Evolutionary conservation across 2,329 filamentous ascomycete genomes (phyloP), one percentile per base, ranked within the genome.

Genomic region (Malbranchea zuffiana): DNA sequence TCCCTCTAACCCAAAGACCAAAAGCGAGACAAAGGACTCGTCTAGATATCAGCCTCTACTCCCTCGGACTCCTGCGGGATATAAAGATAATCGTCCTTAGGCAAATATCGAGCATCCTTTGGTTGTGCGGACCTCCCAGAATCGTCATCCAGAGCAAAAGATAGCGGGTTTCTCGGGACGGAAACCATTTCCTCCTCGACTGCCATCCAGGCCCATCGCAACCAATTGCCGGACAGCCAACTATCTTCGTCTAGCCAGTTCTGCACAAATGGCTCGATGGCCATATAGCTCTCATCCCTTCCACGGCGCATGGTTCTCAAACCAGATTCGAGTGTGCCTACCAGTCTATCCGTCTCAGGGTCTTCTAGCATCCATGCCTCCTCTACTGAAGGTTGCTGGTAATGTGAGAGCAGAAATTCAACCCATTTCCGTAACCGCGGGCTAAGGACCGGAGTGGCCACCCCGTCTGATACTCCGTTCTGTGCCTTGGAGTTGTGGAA

Each of bases 131-230:
- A 12, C 11, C 21, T 16, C 35, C n/a, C 13, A n/a, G 26, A 15
- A 11, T 26, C 39, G 10, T 40, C 47, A 10, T 42, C 40, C 11
- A 39, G 42, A 12, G 61, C 41, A 33, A 60, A 43, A 11, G 44
- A 39, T 24, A 63, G 40, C 17, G 60, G 57, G 35, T 61, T 50
- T 32, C 54, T 52, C 1, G 56, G 52, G 17, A 55, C 47, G 36
- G 55, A 50, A 27, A 62, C 51, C 33, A 48, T 50, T 40, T 66
- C 62, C 26, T 62, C 55, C 33, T 62, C 55, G 26, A 52, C 52
- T 28, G 63, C 51, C 41, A 57, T 55, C 55, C 60, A 65, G 16
- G 59, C 57, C 63, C 63, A 66, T 30, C 60, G 57, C 31, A 66
- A 12, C 55, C 55, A 58, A 13, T 58, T 53, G 5, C 53, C 45